Conservation (phyloP, 805 yeast genomes). For the Ogataea dorogensis region DNA sequence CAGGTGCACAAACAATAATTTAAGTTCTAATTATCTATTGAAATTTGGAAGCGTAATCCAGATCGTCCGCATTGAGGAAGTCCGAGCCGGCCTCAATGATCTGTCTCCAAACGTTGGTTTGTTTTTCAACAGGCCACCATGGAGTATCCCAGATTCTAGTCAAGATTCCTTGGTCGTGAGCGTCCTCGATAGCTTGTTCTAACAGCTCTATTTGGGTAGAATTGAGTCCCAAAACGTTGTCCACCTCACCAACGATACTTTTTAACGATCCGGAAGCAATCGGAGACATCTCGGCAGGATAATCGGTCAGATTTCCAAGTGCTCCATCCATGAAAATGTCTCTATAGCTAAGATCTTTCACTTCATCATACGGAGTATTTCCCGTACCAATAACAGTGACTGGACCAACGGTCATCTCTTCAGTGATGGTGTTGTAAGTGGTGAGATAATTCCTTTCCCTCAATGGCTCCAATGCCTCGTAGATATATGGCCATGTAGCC, state of each 20-base stretch:
- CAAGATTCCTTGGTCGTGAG: slow-evolving; percentile 50
- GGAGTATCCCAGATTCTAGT: slow-evolving; percentile 75
- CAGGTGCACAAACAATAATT: background rate
- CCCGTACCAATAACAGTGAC: slow-evolving; percentile 67
- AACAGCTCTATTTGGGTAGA: slow-evolving; percentile 33
- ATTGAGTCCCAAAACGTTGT: slow-evolving; percentile 33
- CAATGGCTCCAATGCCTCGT: slow-evolving; percentile 45
- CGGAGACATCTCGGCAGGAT: slow-evolving; percentile 30
- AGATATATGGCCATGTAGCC: slow-evolving; percentile 46
- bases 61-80: slow-evolving; percentile 61
- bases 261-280: slow-evolving; percentile 36
- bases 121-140: slow-evolving; percentile 54
- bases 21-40: slow-evolving; percentile 1
- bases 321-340: slow-evolving; percentile 57
- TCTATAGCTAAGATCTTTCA: slow-evolving; percentile 26
- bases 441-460: slow-evolving; percentile 50
- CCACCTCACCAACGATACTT: slow-evolving; percentile 25
- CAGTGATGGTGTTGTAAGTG: slow-evolving; percentile 39
- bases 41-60: slow-evolving; percentile 31
- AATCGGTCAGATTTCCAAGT: slow-evolving; percentile 30
- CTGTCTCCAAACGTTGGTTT: slow-evolving; percentile 49
- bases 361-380: slow-evolving; percentile 48
- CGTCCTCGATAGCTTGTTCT: slow-evolving; percentile 33
- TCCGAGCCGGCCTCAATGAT: slow-evolving; percentile 51
- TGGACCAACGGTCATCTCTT: slow-evolving; percentile 47